Evolutionary conservation across 2,329 filamentous ascomycete species (phyloP), one percentile per base, ranked within the genome.

Genomic region (Scedosporium aurantiacum): DNA sequence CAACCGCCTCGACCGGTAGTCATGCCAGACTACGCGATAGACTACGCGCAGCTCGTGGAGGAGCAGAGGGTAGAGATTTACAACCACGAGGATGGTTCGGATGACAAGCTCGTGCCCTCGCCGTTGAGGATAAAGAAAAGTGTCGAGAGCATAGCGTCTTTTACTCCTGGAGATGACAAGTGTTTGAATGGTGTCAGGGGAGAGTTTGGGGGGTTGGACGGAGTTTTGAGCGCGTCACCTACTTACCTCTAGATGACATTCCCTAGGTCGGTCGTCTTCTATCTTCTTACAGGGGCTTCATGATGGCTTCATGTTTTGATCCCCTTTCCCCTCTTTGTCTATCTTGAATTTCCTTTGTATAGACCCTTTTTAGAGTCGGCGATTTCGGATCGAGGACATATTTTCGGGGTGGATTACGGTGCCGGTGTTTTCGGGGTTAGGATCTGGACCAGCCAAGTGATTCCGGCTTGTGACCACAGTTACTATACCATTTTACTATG

Each of bases 21-120:
- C 12, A 25, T 10, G 4, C 57, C 57, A 7, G 43, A 37, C 18
- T 60, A 60, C 23, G 43, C 57, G 21, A 32, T 50, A 4, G 43
- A 32, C 8, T 60, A 60, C 16, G 57, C 57, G 27, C 23, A 50
- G 25, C 21, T 60, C 16, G 57, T 50, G 25, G 57, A 60, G 57
- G 47, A 28, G 43, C 41, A 60, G 43, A 27, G 57, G 43, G 57
- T 37, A 43, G 43, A 28, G 41, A 37, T 37, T 25, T 50, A 41
- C 28, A 40, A 23, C 28, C 10, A 18, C 10, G 57, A 41, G 37
- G 21, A 23, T 6, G 37, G 4, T 18, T 23, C 32, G n/a, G 57
- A 41, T 25, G 18, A 25, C n/a, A 52, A 52, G 47, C 47, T 52
- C 1, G 23, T 52, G 18, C 47, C 47, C n/a, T 52, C 47, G 6